A percentile compares a stretch with the other conserved stretches of the same genome.
Evolutionary conservation across 2,329 filamentous ascomycete species (phyloP).

Genomic region (Pestalotiopsis sp.): DNA sequence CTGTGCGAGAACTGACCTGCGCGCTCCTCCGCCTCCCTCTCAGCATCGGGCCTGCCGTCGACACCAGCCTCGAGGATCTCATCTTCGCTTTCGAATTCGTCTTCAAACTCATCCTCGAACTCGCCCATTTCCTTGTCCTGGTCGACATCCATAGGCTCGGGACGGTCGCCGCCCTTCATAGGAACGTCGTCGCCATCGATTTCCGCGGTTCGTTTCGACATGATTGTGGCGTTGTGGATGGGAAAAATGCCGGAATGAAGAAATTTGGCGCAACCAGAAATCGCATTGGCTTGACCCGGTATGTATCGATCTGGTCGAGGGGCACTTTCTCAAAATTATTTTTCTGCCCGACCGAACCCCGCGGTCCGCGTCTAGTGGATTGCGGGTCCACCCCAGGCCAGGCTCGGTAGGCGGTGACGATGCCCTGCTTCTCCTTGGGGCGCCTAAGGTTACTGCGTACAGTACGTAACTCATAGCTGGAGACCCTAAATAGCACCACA

Average conservation of each 20-base stretch:
- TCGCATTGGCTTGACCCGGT: not conserved
- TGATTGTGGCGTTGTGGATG: slow-evolving; percentile 27
- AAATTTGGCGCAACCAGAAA: not conserved
- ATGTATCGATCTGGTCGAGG: not conserved
- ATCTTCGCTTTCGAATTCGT: slow-evolving; percentile 84
- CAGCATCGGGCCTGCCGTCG: slow-evolving; percentile 87
- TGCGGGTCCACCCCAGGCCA: not conserved
- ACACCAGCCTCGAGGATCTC: slow-evolving; percentile 94
- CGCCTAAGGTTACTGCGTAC: not conserved
- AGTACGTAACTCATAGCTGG: too few species aligned
- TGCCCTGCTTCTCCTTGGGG: slow-evolving; percentile 10
- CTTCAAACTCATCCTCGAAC: slow-evolving; percentile 94
- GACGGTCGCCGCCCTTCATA: slow-evolving; percentile 11
- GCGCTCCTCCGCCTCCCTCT: slow-evolving; percentile 87
- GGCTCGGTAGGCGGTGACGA: slow-evolving; percentile 2
- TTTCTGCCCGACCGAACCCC: slow-evolving; percentile 22
- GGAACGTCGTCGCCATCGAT: slow-evolving; percentile 44
- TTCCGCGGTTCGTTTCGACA: slow-evolving; percentile 63
- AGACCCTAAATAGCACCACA: too few species aligned
- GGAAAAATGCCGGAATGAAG: slow-evolving; percentile 13
- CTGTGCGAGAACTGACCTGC: slow-evolving; percentile 46
- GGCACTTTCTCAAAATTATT: slow-evolving; percentile 7
- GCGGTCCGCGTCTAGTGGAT: slow-evolving; percentile 7
- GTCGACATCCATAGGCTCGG: slow-evolving; percentile 60
- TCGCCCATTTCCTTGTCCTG: slow-evolving; percentile 68